A percentile compares a stretch with the other conserved stretches of the same genome.
phyloP scores from a whole-genome alignment of 108 stramenopile genomes.

The Nitzschia sp. region DNA sequence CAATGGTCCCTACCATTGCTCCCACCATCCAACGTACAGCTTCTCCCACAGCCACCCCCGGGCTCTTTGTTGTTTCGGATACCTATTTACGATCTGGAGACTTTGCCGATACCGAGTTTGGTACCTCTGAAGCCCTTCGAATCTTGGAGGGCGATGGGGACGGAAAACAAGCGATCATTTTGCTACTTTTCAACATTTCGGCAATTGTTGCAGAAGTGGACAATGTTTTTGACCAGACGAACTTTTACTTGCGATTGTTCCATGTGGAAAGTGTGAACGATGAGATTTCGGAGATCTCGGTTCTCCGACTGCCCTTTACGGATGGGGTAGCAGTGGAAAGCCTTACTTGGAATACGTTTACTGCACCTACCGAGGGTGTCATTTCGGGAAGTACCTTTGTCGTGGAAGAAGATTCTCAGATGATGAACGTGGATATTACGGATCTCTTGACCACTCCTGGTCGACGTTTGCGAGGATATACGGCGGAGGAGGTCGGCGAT shows the following conservation, averaged over 20 bases:
- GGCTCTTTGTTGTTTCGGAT: not conserved
- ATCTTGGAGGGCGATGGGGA: not conserved
- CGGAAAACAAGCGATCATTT: not conserved
- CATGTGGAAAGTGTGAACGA: not conserved
- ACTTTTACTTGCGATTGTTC: not conserved
- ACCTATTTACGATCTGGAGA: not conserved
- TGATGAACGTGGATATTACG: not conserved
- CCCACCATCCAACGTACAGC: not conserved
- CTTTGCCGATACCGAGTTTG: not conserved
- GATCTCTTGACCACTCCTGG: not conserved
- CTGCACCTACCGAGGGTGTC: not conserved
- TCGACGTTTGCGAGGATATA: not conserved
- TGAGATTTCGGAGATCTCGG: not conserved
- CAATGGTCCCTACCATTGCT: not conserved
- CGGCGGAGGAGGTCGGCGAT: no score
- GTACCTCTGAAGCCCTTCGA: not conserved
- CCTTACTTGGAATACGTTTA: not conserved
- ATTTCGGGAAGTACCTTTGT: not conserved
- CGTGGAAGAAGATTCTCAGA: not conserved
- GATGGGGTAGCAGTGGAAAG: not conserved
- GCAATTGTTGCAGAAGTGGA: not conserved
- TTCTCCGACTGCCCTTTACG: not conserved
- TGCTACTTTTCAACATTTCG: not conserved
- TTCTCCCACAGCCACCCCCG: not conserved
- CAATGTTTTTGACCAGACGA: not conserved